A percentile compares a stretch with the other conserved stretches of the same genome.
Conservation (phyloP, 768 basidiomycete species). For the Termitomyces sp. region DNA sequence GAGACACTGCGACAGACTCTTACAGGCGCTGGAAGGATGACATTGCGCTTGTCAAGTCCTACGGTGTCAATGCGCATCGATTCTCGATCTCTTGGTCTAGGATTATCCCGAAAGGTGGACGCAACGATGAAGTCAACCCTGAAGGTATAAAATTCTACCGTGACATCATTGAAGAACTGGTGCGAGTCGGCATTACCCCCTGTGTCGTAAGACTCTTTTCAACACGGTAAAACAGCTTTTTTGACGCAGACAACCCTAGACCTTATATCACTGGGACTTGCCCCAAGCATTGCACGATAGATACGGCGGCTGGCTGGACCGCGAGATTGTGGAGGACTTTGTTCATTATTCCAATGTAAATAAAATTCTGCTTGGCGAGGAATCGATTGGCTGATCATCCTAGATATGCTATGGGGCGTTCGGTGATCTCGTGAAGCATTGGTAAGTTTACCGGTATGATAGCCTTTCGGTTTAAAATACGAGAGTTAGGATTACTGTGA, state of each 20-base stretch:
- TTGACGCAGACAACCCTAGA: slow-evolving; percentile 30
- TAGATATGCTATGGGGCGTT: slow-evolving; percentile 65
- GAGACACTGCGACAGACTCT: slow-evolving; percentile 66
- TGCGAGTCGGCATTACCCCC: slow-evolving; percentile 55
- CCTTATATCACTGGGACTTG: slow-evolving; percentile 74
- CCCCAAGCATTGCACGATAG: slow-evolving; percentile 68
- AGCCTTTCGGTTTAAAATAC: neutral
- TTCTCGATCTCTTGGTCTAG: slow-evolving; percentile 75
- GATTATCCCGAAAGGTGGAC: slow-evolving; percentile 61
- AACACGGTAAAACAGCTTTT: neutral
- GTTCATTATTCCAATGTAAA: slow-evolving; percentile 50
- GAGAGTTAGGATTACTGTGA: slow-evolving; percentile 53
- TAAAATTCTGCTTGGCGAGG: neutral
- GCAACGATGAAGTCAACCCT: slow-evolving; percentile 57
- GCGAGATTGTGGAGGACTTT: slow-evolving; percentile 58
- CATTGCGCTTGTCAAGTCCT: slow-evolving; percentile 51
- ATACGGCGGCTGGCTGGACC: slow-evolving; percentile 74
- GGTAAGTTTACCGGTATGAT: slow-evolving; percentile 30
- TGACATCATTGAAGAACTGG: slow-evolving; percentile 56
- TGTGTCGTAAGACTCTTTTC: slow-evolving; percentile 41
- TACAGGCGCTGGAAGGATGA: slow-evolving; percentile 64
- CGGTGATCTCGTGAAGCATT: slow-evolving; percentile 70
- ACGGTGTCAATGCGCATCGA: slow-evolving; percentile 67
- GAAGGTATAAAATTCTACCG: slow-evolving; percentile 65
- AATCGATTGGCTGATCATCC: neutral